These are phyloP conservation scores for Penicillium sp. DNA, from an alignment of 2,329 filamentous ascomycete species.

Conservation along the genomic window DNA sequence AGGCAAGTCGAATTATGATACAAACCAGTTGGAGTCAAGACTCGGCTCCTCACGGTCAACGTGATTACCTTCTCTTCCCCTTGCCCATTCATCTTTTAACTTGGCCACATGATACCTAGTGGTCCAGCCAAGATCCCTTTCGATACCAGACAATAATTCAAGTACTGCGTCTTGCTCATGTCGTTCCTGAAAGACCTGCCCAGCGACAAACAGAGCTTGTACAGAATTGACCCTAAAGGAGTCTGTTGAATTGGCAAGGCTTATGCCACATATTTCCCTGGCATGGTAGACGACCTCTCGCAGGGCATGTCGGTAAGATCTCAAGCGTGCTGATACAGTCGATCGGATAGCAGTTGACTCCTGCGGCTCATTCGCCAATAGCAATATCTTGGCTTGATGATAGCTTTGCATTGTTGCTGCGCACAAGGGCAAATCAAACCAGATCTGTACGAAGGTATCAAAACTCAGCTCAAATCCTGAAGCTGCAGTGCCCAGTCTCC, in stretches of 20 bases:
- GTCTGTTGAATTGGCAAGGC: slow-evolving; percentile 53
- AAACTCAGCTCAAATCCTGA: slow-evolving; percentile 1
- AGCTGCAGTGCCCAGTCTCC: slow-evolving; percentile 9
- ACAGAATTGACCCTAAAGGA: slow-evolving; percentile 44
- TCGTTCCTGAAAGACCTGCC: slow-evolving; percentile 48
- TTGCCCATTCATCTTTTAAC: slow-evolving; percentile 13
- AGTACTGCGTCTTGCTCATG: slow-evolving; percentile 14
- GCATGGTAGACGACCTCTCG: slow-evolving; percentile 53
- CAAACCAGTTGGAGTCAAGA: background rate
- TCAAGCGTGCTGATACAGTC: slow-evolving; percentile 52
- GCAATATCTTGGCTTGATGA: slow-evolving; percentile 60
- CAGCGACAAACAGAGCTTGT: slow-evolving; percentile 22
- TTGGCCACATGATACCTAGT: slow-evolving; percentile 15
- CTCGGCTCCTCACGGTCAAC: slow-evolving; percentile 1
- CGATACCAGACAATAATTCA: slow-evolving; percentile 14
- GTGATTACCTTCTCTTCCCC: slow-evolving; percentile 21
- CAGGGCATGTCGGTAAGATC: slow-evolving; percentile 53
- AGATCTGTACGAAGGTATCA: slow-evolving; percentile 12
- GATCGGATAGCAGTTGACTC: slow-evolving; percentile 51
- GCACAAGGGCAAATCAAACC: slow-evolving; percentile 52
- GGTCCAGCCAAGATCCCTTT: slow-evolving; percentile 15
- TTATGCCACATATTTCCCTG: slow-evolving; percentile 58
- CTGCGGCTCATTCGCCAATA: slow-evolving; percentile 58
- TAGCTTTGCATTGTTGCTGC: slow-evolving; percentile 62
- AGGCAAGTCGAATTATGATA: background rate